These are phyloP conservation scores for Zygotorulaspora danielsina DNA, from an alignment of 805 yeast species.

Conservation along the genomic window DNA sequence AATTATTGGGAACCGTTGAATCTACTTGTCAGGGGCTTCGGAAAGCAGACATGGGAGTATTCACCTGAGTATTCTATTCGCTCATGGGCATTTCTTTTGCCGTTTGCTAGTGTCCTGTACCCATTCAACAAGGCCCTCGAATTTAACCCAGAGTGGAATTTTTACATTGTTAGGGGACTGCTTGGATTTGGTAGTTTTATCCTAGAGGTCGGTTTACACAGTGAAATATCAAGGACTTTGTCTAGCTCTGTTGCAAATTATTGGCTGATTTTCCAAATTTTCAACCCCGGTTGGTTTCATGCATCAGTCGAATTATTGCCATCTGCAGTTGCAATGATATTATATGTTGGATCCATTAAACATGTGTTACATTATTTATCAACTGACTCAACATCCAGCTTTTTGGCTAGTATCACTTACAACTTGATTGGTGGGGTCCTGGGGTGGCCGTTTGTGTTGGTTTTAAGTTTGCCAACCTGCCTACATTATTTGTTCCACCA, in stretches of 20 bases:
- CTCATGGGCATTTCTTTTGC: slow-evolving; percentile 74
- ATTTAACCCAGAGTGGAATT: slow-evolving; percentile 24
- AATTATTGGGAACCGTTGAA: slow-evolving; percentile 95
- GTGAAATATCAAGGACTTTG: slow-evolving; percentile 23
- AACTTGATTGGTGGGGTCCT: slow-evolving; percentile 60
- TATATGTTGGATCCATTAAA: slow-evolving; percentile 33
- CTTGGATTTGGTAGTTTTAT: slow-evolving; percentile 28
- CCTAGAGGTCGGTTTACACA: slow-evolving; percentile 43
- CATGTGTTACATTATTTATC: slow-evolving; percentile 30
- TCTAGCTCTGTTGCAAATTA: slow-evolving; percentile 43
- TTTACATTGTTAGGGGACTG: slow-evolving; percentile 25
- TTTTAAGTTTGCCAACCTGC: slow-evolving; percentile 58
- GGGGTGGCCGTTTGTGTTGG: slow-evolving; percentile 90
- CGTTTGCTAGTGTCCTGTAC: slow-evolving; percentile 30
- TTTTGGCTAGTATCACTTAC: slow-evolving; percentile 28
- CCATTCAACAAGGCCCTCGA: slow-evolving; percentile 31
- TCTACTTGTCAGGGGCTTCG: slow-evolving; percentile 70
- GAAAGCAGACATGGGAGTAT: slow-evolving; percentile 95
- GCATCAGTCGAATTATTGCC: slow-evolving; percentile 86
- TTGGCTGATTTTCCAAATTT: slow-evolving; percentile 58
- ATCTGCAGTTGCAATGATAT: slow-evolving; percentile 66
- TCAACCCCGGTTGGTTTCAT: slow-evolving; percentile 82
- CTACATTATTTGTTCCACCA: slow-evolving; percentile 35
- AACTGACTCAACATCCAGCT: slow-evolving; percentile 20
- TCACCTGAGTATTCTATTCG: slow-evolving; percentile 85